Conservation (phyloP, 192 early-diverging fungal species). For the Podila horticola region DNA sequence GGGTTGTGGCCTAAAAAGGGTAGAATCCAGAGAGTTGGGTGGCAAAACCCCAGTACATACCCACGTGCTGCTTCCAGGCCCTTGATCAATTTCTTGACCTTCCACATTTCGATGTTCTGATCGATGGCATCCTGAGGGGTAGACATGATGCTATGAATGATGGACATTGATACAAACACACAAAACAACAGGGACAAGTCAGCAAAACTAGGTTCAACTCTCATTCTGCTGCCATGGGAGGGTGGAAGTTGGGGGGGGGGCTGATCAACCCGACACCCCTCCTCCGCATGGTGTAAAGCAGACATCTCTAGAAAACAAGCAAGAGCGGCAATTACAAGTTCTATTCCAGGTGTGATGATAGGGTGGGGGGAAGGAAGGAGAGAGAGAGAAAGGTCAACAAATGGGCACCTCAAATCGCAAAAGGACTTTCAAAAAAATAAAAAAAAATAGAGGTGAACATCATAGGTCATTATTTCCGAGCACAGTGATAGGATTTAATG, state of each 20-base stretch:
- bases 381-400: conserved; percentile 3
- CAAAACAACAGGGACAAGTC: background rate
- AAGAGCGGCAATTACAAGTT: too few relatives aligned
- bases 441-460: too few relatives aligned
- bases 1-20: too few relatives aligned
- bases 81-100: conserved; percentile 99
- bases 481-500: background rate
- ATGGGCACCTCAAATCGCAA: too few relatives aligned
- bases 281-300: too few relatives aligned
- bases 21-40: too few relatives aligned
- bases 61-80: conserved; percentile 92
- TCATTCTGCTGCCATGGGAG: background rate
- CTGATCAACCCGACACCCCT: too few relatives aligned
- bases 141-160: conserved; percentile 36
- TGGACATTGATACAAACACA: background rate
- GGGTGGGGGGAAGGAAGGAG: background rate
- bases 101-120: conserved; percentile 96
- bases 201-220: background rate
- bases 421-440: too few relatives aligned
- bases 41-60: conserved; percentile 52
- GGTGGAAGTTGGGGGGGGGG: background rate
- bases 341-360: too few relatives aligned
- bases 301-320: too few relatives aligned
- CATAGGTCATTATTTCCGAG: background rate
- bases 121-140: conserved; percentile 67